These are phyloP conservation scores for Phytophthora gonapodyides DNA, from an alignment of 352 stramenopile genomes.

Conservation along the genomic window DNA sequence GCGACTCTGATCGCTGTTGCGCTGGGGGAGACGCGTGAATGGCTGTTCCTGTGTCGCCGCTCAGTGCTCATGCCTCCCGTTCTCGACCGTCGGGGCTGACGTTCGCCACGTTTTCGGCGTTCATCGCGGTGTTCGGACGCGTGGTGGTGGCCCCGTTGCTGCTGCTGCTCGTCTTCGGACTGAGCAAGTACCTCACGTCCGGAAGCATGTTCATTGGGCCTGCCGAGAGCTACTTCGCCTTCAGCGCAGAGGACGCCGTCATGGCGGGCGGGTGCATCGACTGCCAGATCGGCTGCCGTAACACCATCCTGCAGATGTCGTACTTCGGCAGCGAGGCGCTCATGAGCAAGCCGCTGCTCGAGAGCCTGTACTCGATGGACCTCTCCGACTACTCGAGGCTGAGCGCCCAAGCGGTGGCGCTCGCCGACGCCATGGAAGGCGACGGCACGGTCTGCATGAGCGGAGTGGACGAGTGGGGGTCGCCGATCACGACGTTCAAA, in stretches of 20 bases:
- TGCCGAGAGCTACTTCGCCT: slow-evolving; percentile 24
- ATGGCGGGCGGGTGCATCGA: slow-evolving; percentile 18
- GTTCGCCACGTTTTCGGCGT: slow-evolving; percentile 10
- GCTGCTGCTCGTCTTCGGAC: slow-evolving; percentile 9
- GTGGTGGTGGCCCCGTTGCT: slow-evolving; percentile 18
- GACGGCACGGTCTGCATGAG: slow-evolving; percentile 18
- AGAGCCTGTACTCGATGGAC: slow-evolving; percentile 22
- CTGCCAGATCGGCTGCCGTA: slow-evolving; percentile 20
- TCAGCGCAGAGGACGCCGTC: slow-evolving; percentile 18
- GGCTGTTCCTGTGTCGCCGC: background rate
- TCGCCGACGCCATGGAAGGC: slow-evolving; percentile 12
- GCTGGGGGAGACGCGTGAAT: slow-evolving; percentile 3
- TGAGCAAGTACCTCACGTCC: slow-evolving; percentile 17
- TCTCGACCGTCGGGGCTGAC: slow-evolving; percentile 9
- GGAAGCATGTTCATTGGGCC: slow-evolving; percentile 23
- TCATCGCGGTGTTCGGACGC: slow-evolving; percentile 20
- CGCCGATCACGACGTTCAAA: slow-evolving; percentile 14
- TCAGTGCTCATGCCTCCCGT: slow-evolving; percentile 3
- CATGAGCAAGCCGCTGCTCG: slow-evolving; percentile 26
- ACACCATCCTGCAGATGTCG: slow-evolving; percentile 16
- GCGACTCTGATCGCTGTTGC: background rate
- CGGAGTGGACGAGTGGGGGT: slow-evolving; percentile 23
- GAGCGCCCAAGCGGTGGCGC: slow-evolving; percentile 1
- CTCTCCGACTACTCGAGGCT: slow-evolving; percentile 11
- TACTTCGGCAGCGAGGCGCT: slow-evolving; percentile 10